Percentiles rank a stretch among this genome's conserved stretches.
These are phyloP conservation scores for Acanthamoeba royreba DNA, from an alignment of 208 protist species.

Conservation along the genomic window DNA sequence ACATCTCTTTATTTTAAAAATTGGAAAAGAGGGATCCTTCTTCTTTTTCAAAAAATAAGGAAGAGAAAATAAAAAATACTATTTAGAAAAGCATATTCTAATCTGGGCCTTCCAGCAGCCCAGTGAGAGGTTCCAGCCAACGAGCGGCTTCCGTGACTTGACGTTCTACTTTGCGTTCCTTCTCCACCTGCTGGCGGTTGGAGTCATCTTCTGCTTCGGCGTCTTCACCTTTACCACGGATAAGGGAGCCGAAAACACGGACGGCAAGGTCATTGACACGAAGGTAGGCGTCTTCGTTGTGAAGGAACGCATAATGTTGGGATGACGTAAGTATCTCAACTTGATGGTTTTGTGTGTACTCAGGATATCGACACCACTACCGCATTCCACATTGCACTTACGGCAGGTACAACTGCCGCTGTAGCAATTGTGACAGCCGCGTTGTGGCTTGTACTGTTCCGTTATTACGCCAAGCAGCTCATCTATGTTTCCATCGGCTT, in stretches of 20 bases:
- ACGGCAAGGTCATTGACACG: not conserved
- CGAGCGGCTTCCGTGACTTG: slow-evolving; percentile 31
- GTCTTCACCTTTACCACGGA: not conserved
- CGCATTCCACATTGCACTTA: not conserved
- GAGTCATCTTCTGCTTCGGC: slow-evolving; percentile 7
- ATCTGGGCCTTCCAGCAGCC: not conserved
- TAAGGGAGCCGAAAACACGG: slow-evolving; percentile 1
- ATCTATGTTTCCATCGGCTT: slow-evolving; percentile 30
- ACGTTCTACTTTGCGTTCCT: slow-evolving; percentile 2
- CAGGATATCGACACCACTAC: not conserved
- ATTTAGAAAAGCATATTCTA: not conserved
- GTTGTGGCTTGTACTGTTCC: slow-evolving; percentile 19
- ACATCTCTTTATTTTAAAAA: not conserved
- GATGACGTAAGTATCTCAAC: not conserved
- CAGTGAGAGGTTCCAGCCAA: not conserved
- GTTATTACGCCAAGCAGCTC: not conserved
- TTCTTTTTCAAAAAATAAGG: not conserved
- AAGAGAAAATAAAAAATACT: not conserved
- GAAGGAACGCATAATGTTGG: not conserved
- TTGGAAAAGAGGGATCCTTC: too few species aligned
- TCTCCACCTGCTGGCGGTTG: not conserved
- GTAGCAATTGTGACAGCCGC: not conserved
- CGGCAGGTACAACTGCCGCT: not conserved
- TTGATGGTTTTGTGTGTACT: not conserved
- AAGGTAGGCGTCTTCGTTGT: not conserved